Percentiles rank a stretch among this genome's conserved stretches.
These are phyloP conservation scores for Lactuca sativa DNA, from an alignment of 129 eudicot genomes.

Conservation along the genomic window DNA sequence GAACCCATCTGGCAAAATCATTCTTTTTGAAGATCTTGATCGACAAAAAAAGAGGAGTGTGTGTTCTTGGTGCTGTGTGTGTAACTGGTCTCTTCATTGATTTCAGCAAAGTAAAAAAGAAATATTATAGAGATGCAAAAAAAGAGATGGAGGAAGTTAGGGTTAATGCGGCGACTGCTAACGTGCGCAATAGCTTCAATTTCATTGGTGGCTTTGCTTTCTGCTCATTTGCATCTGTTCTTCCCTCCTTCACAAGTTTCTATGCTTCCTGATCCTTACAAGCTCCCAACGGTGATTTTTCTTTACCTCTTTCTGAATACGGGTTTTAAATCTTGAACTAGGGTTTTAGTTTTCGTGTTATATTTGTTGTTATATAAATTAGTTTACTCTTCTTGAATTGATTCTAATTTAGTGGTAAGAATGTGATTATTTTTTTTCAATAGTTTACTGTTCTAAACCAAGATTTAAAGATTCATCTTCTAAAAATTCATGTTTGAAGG, in stretches of 20 bases:
- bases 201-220: slow-evolving; percentile 59
- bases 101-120: slow-evolving; percentile 7
- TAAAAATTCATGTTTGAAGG: slow-evolving; percentile 4
- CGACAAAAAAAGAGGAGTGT: slow-evolving; percentile 14
- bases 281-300: slow-evolving; percentile 49
- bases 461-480: slow-evolving; percentile 1
- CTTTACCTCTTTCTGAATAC: neutral
- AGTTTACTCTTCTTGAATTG: neutral
- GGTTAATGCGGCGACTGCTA: slow-evolving; percentile 61
- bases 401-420: neutral
- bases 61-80: slow-evolving; percentile 26
- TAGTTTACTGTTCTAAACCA: neutral
- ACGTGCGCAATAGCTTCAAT: slow-evolving; percentile 64
- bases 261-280: slow-evolving; percentile 62
- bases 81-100: slow-evolving; percentile 7
- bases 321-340: slow-evolving; percentile 19
- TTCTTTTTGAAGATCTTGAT: slow-evolving; percentile 44
- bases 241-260: slow-evolving; percentile 58
- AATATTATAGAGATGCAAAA: slow-evolving; percentile 45
- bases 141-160: slow-evolving; percentile 57
- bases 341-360: slow-evolving; percentile 32
- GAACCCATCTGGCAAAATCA: slow-evolving; percentile 29
- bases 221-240: slow-evolving; percentile 58
- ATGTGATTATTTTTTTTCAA: neutral
- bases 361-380: neutral